Percentiles rank a stretch among this genome's conserved stretches.
Conservation (phyloP, 768 basidiomycete genomes). For the Dioszegia hungarica region DNA sequence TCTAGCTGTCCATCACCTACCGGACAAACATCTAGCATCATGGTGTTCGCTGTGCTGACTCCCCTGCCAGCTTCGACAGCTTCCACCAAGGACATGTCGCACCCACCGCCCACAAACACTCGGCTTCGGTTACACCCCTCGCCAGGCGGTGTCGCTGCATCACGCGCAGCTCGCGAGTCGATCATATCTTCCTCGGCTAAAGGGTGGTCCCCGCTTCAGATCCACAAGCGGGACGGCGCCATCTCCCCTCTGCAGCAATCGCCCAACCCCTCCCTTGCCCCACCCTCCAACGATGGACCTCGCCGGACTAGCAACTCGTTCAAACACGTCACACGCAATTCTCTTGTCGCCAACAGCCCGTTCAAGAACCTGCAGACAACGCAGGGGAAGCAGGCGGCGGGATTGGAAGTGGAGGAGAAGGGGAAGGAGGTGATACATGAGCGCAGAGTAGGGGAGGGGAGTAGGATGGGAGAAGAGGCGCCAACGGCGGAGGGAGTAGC, state of each 20-base stretch:
- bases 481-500: conserved; percentile 26
- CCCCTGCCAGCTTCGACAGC: conserved; percentile 5
- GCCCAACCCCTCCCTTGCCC: conserved; percentile 8
- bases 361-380: conserved; percentile 43
- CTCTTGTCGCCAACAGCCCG: conserved; percentile 47
- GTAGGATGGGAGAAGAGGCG: conserved; percentile 25
- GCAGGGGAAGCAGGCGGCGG: conserved; percentile 33
- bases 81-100: conserved; percentile 2
- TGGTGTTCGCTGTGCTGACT: conserved; percentile 14
- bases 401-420: conserved; percentile 10
- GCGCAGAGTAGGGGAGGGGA: conserved; percentile 5
- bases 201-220: conserved; percentile 48
- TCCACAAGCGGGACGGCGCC: conserved; percentile 39
- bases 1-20: background rate
- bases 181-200: conserved; percentile 48
- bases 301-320: conserved; percentile 47
- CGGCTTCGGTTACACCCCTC: conserved; percentile 3
- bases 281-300: conserved; percentile 18
- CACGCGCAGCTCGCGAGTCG: conserved; percentile 29
- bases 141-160: background rate
- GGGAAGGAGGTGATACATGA: conserved; percentile 38
- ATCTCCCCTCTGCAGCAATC: conserved; percentile 33
- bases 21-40: background rate
- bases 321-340: conserved; percentile 49
- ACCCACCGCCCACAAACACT: background rate